Conservation (phyloP, 2,329 filamentous ascomycete genomes). For the Pseudogymnoascus sp. region DNA sequence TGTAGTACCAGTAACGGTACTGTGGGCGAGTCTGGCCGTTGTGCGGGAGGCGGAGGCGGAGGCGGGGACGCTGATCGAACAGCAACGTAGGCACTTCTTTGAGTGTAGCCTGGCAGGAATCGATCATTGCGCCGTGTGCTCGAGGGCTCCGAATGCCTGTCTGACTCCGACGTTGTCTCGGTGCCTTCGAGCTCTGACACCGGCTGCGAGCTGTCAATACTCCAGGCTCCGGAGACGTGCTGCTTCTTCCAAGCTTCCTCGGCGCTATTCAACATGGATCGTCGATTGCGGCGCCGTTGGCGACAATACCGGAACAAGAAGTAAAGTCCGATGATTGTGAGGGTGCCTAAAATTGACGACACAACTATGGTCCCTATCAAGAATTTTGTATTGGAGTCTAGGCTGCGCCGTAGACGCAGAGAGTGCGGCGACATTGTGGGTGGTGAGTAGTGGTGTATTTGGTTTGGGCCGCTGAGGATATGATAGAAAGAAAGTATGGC, state of each 20-base stretch:
- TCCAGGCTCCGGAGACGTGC: not conserved
- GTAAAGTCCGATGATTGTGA: not conserved
- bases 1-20: not conserved
- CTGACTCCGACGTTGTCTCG: not conserved
- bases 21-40: not conserved
- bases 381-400: not conserved
- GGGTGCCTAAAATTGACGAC: not conserved
- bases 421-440: not conserved
- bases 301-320: not conserved
- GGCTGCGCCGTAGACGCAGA: not conserved
- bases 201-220: not conserved
- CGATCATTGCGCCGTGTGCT: not conserved
- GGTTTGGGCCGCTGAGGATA: not conserved
- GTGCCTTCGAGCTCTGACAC: not conserved
- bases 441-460: not conserved
- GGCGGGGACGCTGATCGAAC: not conserved
- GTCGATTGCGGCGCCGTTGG: not conserved
- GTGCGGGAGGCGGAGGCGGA: not conserved
- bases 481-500: not conserved
- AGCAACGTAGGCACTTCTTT: not conserved
- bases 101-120: not conserved
- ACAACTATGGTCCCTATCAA: not conserved
- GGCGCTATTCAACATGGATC: not conserved
- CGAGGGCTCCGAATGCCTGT: not conserved
- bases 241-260: constrained; percentile 1